These are phyloP conservation scores for Penicillium macrosclerotiorum DNA, from an alignment of 495 filamentous ascomycete species.

Conservation along the genomic window DNA sequence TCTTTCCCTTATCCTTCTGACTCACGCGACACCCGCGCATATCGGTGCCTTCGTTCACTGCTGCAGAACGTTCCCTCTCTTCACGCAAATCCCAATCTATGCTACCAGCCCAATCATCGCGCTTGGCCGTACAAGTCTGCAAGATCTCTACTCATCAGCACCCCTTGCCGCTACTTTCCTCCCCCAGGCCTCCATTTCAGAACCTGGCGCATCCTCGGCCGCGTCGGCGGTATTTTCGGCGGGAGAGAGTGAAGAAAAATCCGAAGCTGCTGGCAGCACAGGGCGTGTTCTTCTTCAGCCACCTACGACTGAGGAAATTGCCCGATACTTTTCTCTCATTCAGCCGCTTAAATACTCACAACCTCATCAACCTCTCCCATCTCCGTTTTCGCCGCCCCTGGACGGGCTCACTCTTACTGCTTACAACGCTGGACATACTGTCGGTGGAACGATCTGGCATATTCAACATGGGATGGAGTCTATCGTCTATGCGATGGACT, in stretches of 20 bases:
- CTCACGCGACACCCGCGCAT: constrained; percentile 86
- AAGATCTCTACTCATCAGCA: constrained; percentile 89
- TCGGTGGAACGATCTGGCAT: constrained; percentile 98
- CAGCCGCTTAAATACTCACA: constrained; percentile 96
- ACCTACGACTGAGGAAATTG: constrained; percentile 83
- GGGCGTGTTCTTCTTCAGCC: constrained; percentile 69
- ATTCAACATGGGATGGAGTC: constrained; percentile 96
- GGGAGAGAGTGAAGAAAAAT: constrained; percentile 19
- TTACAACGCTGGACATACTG: constrained; percentile 92
- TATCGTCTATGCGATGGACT: constrained; percentile 95
- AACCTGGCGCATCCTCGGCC: constrained; percentile 56
- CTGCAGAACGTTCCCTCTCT: constrained; percentile 92
- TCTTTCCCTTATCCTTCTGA: constrained; percentile 90
- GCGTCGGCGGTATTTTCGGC: constrained; percentile 29
- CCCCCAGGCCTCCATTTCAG: constrained; percentile 61
- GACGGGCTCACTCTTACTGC: constrained; percentile 94
- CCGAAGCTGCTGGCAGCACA: constrained; percentile 27
- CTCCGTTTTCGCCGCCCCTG: constrained; percentile 81
- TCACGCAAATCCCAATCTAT: constrained; percentile 92
- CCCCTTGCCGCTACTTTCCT: constrained; percentile 83
- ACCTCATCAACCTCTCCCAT: constrained; percentile 81
- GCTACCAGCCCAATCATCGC: constrained; percentile 92
- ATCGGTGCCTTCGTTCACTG: constrained; percentile 94
- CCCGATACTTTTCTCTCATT: constrained; percentile 87
- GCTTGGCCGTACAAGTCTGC: constrained; percentile 82